Conservation (phyloP, 2,329 filamentous ascomycete species). For the Colletotrichum siamense region DNA sequence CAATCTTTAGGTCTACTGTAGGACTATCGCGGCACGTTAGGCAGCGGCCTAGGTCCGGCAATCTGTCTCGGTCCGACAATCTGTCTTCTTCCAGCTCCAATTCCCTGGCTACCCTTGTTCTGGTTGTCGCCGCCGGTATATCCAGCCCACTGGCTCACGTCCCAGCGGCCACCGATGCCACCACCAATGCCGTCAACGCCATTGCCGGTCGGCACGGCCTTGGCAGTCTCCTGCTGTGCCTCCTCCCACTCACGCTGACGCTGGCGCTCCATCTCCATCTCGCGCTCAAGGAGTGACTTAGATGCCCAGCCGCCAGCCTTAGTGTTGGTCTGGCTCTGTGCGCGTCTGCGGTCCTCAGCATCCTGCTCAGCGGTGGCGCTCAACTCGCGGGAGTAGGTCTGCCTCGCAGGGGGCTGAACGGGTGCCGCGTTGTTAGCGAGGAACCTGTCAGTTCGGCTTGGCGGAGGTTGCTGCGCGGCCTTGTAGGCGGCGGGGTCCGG, state of each 20-base stretch:
- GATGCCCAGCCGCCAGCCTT: slow-evolving; percentile 68
- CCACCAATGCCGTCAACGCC: slow-evolving; percentile 68
- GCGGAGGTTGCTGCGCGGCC: slow-evolving; percentile 21
- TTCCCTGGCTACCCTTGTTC: slow-evolving; percentile 70
- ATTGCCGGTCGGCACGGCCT: slow-evolving; percentile 54
- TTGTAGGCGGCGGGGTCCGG: slow-evolving; percentile 51
- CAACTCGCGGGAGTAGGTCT: slow-evolving; percentile 61
- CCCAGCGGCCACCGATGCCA: slow-evolving; percentile 74
- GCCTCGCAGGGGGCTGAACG: slow-evolving; percentile 37
- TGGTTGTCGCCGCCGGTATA: slow-evolving; percentile 78
- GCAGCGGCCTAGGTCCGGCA: slow-evolving; percentile 74
- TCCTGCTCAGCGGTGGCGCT: slow-evolving; percentile 66
- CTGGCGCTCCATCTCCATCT: slow-evolving; percentile 82
- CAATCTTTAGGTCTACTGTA: background rate
- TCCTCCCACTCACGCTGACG: slow-evolving; percentile 83
- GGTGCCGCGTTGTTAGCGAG: slow-evolving; percentile 61
- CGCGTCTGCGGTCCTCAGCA: slow-evolving; percentile 65
- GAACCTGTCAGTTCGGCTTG: slow-evolving; percentile 62
- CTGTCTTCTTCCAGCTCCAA: slow-evolving; percentile 74
- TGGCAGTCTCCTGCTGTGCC: slow-evolving; percentile 68
- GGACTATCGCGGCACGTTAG: slow-evolving; percentile 29
- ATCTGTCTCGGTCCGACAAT: slow-evolving; percentile 85
- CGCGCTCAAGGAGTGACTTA: slow-evolving; percentile 76
- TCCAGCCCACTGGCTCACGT: slow-evolving; percentile 77
- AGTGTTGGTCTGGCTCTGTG: slow-evolving; percentile 63